These are phyloP conservation scores for Discostella stelligeroides DNA, from an alignment of 108 stramenopile genomes.

Conservation along the genomic window DNA sequence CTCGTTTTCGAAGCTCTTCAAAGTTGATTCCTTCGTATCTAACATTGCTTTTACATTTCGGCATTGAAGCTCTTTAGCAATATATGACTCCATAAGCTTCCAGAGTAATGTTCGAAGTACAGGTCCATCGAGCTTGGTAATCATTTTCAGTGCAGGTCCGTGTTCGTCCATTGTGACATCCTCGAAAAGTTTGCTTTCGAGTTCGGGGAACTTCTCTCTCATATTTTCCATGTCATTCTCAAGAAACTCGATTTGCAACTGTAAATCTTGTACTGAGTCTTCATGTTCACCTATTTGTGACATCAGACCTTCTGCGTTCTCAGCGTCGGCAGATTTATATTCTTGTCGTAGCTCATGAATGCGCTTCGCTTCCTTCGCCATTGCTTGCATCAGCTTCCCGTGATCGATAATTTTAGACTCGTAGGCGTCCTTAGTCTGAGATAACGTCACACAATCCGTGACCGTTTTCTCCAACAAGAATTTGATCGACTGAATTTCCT, in stretches of 20 bases:
- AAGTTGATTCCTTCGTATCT: constrained; percentile 62
- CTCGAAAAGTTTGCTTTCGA: constrained; percentile 37
- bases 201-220: constrained; percentile 34
- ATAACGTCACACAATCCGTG: constrained; percentile 58
- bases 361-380: constrained; percentile 64
- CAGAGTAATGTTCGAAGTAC: constrained; percentile 63
- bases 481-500: constrained; percentile 66
- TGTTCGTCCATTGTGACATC: constrained; percentile 36
- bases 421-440: constrained; percentile 50
- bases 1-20: constrained; percentile 74
- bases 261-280: constrained; percentile 64
- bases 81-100: constrained; percentile 60
- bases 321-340: constrained; percentile 17
- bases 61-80: constrained; percentile 52
- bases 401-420: constrained; percentile 70
- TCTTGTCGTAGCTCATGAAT: constrained; percentile 40
- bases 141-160: constrained; percentile 45
- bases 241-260: constrained; percentile 81
- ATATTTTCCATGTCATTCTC: constrained; percentile 71
- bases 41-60: constrained; percentile 30
- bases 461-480: constrained; percentile 74
- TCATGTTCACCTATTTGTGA: constrained; percentile 41
- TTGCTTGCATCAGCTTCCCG: constrained; percentile 64
- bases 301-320: constrained; percentile 6
- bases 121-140: constrained; percentile 59